These are phyloP conservation scores for Candida pini DNA, from an alignment of 805 yeast genomes.

Conservation along the genomic window DNA sequence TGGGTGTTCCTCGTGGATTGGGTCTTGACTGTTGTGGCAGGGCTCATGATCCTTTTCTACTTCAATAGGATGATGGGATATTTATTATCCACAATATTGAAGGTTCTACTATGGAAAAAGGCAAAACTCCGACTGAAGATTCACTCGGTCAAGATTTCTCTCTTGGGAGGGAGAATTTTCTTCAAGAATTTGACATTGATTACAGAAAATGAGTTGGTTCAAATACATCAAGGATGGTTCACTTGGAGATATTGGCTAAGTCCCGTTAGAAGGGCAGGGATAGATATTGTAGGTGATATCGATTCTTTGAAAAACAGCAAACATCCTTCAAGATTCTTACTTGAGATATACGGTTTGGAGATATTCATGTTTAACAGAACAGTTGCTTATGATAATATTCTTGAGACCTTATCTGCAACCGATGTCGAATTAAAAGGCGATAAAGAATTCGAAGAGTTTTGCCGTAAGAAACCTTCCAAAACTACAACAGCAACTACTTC, in stretches of 20 bases:
- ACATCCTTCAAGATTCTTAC: slow-evolving; percentile 50
- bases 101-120: slow-evolving; percentile 60
- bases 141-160: slow-evolving; percentile 70
- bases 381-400: slow-evolving; percentile 63
- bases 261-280: slow-evolving; percentile 35
- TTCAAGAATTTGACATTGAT: slow-evolving; percentile 70
- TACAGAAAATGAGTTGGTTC: slow-evolving; percentile 67
- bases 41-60: slow-evolving; percentile 65
- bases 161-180: slow-evolving; percentile 77
- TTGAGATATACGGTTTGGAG: slow-evolving; percentile 74
- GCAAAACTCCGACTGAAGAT: slow-evolving; percentile 53
- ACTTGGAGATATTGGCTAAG: slow-evolving; percentile 92
- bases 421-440: slow-evolving; percentile 1
- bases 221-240: slow-evolving; percentile 63
- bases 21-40: slow-evolving; percentile 59
- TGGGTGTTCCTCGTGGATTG: slow-evolving; percentile 87
- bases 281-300: slow-evolving; percentile 18
- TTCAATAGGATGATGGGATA: slow-evolving; percentile 69
- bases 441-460: slow-evolving; percentile 6
- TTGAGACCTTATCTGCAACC: slow-evolving; percentile 26
- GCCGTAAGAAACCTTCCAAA: slow-evolving; percentile 1
- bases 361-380: slow-evolving; percentile 78
- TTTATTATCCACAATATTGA: slow-evolving; percentile 43
- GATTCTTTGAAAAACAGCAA: slow-evolving; percentile 33
- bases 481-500: slow-evolving; percentile 4